phyloP scores from a whole-genome alignment of 1,284 basidiomycete genomes.

The Boletus chippewaensis region DNA sequence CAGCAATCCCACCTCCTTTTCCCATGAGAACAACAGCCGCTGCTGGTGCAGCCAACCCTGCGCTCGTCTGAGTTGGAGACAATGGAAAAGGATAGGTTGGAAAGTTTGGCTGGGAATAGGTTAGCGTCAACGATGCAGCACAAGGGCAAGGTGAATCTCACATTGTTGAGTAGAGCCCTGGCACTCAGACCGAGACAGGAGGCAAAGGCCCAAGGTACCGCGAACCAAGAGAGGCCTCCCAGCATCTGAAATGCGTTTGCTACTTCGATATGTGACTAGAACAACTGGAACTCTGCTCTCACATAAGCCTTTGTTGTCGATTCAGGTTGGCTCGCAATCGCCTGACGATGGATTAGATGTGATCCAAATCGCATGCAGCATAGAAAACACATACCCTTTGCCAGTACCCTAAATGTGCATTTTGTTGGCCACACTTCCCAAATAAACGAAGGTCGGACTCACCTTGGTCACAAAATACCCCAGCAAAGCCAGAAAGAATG shows the following conservation, averaged over 20 bases:
- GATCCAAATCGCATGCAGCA: not conserved
- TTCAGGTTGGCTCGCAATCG: slow-evolving; percentile 43
- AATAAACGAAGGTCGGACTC: not conserved
- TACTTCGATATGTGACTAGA: not conserved
- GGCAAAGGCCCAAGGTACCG: slow-evolving; percentile 53
- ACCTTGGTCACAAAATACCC: slow-evolving; percentile 48
- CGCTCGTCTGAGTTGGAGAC: slow-evolving; percentile 44
- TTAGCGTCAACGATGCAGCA: not conserved
- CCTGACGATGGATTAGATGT: slow-evolving; percentile 27
- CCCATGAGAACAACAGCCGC: slow-evolving; percentile 49
- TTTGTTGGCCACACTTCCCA: not conserved
- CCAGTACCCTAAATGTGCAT: slow-evolving; percentile 38
- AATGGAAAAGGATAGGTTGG: slow-evolving; percentile 48
- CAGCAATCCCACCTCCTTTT: slow-evolving; percentile 44
- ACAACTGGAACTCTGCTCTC: slow-evolving; percentile 11
- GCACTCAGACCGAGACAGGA: slow-evolving; percentile 52
- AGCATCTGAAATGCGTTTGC: slow-evolving; percentile 38
- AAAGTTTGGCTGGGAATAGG: slow-evolving; percentile 37
- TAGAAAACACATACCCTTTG: slow-evolving; percentile 33
- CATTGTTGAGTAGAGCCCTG: slow-evolving; percentile 43
- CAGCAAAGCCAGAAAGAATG: slow-evolving; percentile 42
- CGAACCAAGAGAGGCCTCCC: slow-evolving; percentile 55
- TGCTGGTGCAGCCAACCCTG: slow-evolving; percentile 49
- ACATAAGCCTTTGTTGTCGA: slow-evolving; percentile 48
- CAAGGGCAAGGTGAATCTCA: slow-evolving; percentile 14